Evolutionary conservation across 2,329 filamentous ascomycete genomes (phyloP), one percentile per base, ranked within the genome.

Genomic region (Lasiodiplodia theobromae): DNA sequence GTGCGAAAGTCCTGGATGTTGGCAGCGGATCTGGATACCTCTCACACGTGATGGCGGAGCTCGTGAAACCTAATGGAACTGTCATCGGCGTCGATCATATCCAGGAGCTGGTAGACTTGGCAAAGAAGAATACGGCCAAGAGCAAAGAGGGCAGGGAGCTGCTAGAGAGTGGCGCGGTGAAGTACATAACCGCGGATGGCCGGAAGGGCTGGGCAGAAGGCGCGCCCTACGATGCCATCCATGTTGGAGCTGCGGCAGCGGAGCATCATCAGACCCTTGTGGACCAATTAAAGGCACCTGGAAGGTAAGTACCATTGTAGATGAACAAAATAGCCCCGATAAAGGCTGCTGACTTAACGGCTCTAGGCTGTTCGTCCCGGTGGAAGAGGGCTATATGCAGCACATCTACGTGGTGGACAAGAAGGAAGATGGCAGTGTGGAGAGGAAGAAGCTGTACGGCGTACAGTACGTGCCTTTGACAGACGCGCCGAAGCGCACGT

Each of bases 231-330:
- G 93, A 98, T 84, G 94, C 92, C 2, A 98, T 99, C 69, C 96
- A 98, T 77, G 96, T 98, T 2, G 96, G 96, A 0, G 96, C 96
- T 0, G 92, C 93, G 8, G 95, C 95, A 0, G 86, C 82, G 28
- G 86, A 89, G 75, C 81, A 97, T 67, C 94, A 97, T 77, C 77
- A 86, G 21, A 86, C 87, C 69, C 80, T 98, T 72, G 81, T 97
- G 56, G 86, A 89, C 37, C 96, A 98, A 82, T 82, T 99, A 72
- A 89, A 88, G 71, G 82, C 86, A 2, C 95, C 95, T 0, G 96
- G 96, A 0, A 85, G 53, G 65, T 67, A 21, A 51, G 65, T n/a
- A n/a, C n/a, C n/a, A 21, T 8, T 4, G 14, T 1, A 23, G 8
- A 18, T 8, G 31, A n/a, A 38, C 5, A 16, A 52, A 10, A 8